Percentiles rank a stretch among this genome's conserved stretches.
Conservation (phyloP, 306 rosid species). For the Citrullus amarus region DNA sequence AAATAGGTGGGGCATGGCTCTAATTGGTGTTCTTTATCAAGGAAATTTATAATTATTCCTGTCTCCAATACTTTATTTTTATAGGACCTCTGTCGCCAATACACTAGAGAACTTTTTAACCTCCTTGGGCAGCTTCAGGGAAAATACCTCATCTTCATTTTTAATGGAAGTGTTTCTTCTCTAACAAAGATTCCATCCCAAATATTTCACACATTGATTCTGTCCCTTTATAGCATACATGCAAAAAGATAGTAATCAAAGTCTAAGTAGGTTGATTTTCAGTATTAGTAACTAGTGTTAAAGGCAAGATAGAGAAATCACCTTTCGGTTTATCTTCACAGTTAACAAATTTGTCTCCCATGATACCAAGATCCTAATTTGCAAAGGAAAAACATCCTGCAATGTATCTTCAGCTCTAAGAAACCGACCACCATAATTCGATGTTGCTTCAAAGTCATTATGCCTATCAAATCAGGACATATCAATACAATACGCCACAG, state of each 20-base stretch:
- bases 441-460: slow-evolving; percentile 27
- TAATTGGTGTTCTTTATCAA: neutral
- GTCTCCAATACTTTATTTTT: neutral
- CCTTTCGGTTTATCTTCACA: slow-evolving; percentile 68
- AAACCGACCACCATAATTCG: slow-evolving; percentile 30
- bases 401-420: slow-evolving; percentile 25
- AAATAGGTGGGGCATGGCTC: neutral
- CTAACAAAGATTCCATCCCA: neutral
- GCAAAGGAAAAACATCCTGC: slow-evolving; percentile 53
- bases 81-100: neutral
- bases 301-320: slow-evolving; percentile 11
- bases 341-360: slow-evolving; percentile 53
- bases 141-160: neutral
- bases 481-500: neutral
- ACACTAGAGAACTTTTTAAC: neutral
- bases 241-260: neutral
- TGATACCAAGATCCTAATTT: slow-evolving; percentile 57
- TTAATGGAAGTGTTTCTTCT: neutral
- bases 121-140: neutral
- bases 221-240: neutral
- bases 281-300: neutral
- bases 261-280: neutral
- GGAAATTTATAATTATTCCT: neutral
- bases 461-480: slow-evolving; percentile 41
- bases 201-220: neutral